These are phyloP conservation scores for Phytophthora litchii DNA, from an alignment of 352 stramenopile genomes.

Conservation along the genomic window DNA sequence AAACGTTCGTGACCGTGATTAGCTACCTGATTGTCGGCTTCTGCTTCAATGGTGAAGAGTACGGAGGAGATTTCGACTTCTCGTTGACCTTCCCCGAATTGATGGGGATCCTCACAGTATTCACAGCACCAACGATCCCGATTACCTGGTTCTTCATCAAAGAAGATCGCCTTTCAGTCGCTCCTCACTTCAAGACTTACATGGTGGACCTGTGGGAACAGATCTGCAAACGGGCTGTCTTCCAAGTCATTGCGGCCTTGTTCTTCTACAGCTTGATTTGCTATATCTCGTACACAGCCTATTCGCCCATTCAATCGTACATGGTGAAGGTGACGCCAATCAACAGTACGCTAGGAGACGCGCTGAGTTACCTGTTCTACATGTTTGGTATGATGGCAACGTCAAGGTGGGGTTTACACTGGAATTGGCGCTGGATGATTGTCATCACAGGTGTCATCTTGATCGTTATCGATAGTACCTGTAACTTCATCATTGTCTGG, in stretches of 20 bases:
- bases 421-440: slow-evolving; percentile 52
- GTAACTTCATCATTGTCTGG: slow-evolving; percentile 45
- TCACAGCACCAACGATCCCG: slow-evolving; percentile 45
- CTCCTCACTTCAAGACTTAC: slow-evolving; percentile 39
- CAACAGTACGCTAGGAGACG: slow-evolving; percentile 36
- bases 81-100: slow-evolving; percentile 37
- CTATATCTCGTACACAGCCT: slow-evolving; percentile 33
- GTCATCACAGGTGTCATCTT: slow-evolving; percentile 30
- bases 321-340: slow-evolving; percentile 36
- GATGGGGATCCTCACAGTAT: slow-evolving; percentile 41
- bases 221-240: slow-evolving; percentile 46
- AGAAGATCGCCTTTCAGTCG: slow-evolving; percentile 20
- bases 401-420: slow-evolving; percentile 45
- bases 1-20: slow-evolving; percentile 43
- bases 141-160: slow-evolving; percentile 54
- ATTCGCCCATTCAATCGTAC: slow-evolving; percentile 37
- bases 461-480: slow-evolving; percentile 35
- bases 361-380: slow-evolving; percentile 36
- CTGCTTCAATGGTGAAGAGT: slow-evolving; percentile 49
- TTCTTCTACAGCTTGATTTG: slow-evolving; percentile 43
- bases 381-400: slow-evolving; percentile 42
- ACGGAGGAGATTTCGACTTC: slow-evolving; percentile 48
- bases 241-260: slow-evolving; percentile 49
- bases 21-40: slow-evolving; percentile 49
- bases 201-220: slow-evolving; percentile 39